phyloP scores from a whole-genome alignment of 805 yeast species.

The Monosporozyma siamensis region DNA sequence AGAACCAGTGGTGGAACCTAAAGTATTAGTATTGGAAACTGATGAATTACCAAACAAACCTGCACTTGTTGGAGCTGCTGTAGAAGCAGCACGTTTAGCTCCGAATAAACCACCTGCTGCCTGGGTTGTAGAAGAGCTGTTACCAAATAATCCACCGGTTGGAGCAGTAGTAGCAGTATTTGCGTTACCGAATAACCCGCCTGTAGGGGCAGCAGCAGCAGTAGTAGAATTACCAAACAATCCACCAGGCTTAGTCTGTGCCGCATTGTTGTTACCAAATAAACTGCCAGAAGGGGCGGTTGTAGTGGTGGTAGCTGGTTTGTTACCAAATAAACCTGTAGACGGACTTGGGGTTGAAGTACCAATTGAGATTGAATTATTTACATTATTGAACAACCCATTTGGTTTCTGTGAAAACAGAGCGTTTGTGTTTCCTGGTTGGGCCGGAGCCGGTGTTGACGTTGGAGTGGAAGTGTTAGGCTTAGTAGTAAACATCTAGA shows the following conservation, averaged over 20 bases:
- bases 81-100: slow-evolving; percentile 7
- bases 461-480: slow-evolving; percentile 27
- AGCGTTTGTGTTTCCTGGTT: slow-evolving; percentile 10
- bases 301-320: slow-evolving; percentile 3
- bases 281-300: slow-evolving; percentile 9
- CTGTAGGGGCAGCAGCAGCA: slow-evolving; percentile 19
- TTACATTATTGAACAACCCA: slow-evolving; percentile 19
- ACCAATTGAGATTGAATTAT: slow-evolving; percentile 9
- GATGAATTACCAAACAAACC: slow-evolving; percentile 8
- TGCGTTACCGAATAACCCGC: slow-evolving; percentile 7
- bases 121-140: slow-evolving; percentile 5
- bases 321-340: slow-evolving; percentile 26
- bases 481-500: slow-evolving; percentile 10
- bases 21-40: slow-evolving; percentile 1
- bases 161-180: slow-evolving; percentile 6
- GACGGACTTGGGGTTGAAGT: slow-evolving; percentile 26
- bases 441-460: slow-evolving; percentile 25
- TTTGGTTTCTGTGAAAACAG: slow-evolving; percentile 17
- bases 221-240: slow-evolving; percentile 14
- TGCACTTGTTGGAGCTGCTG: slow-evolving; percentile 5
- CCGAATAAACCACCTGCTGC: slow-evolving; percentile 15
- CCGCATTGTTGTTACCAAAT: slow-evolving; percentile 18
- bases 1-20: slow-evolving; percentile 4
- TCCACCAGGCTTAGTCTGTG: slow-evolving; percentile 5
- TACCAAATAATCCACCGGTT: slow-evolving; percentile 21